phyloP scores from a whole-genome alignment of 1,284 basidiomycete genomes.

The Puccinia triticina region DNA sequence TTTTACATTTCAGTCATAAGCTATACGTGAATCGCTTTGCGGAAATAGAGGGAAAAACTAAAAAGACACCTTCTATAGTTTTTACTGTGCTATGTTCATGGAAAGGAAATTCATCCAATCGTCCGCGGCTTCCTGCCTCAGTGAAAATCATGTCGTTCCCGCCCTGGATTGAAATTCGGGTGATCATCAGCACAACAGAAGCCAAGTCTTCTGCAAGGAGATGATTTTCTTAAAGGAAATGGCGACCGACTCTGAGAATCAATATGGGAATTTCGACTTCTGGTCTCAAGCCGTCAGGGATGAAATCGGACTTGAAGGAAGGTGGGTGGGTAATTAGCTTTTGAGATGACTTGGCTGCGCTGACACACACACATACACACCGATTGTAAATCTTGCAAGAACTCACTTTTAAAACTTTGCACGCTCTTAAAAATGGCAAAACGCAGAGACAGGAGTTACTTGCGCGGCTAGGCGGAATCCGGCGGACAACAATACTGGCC shows the following conservation, averaged over 20 bases:
- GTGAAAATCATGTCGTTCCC: conserved; percentile 23
- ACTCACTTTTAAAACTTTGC: neutral
- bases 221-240: neutral
- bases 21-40: neutral
- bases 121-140: neutral
- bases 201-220: neutral
- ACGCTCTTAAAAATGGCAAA: conserved; percentile 28
- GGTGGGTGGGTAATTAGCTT: neutral
- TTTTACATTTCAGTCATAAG: neutral
- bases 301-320: neutral
- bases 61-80: neutral
- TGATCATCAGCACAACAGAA: neutral
- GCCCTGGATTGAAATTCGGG: neutral
- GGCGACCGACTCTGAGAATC: neutral
- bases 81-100: neutral
- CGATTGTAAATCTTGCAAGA: no score
- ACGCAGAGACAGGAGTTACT: neutral
- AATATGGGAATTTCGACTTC: neutral
- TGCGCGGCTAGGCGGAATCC: conserved; percentile 18
- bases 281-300: neutral
- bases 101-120: conserved; percentile 12
- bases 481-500: conserved; percentile 29
- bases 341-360: neutral
- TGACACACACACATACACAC: no score
- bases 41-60: neutral